phyloP scores from a whole-genome alignment of 352 stramenopile species.

The Pythium monospermum region DNA sequence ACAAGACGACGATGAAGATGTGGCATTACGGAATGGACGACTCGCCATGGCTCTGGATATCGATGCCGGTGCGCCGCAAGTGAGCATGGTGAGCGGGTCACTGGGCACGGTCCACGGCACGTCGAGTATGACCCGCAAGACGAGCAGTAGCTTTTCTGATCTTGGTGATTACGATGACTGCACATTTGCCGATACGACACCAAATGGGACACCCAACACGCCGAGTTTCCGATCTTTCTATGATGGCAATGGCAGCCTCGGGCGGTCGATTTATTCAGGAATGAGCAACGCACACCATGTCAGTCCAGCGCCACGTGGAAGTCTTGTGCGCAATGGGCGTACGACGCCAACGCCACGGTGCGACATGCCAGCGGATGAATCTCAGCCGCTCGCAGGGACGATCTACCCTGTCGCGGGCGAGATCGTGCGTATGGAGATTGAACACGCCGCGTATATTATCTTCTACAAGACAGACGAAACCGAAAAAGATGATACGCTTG shows the following conservation, averaged over 20 bases:
- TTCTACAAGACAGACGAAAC: slow-evolving; percentile 80
- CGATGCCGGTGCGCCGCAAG: slow-evolving; percentile 51
- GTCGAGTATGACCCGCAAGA: slow-evolving; percentile 62
- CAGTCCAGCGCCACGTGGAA: slow-evolving; percentile 16
- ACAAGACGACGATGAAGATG: slow-evolving; percentile 19
- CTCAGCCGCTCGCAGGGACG: slow-evolving; percentile 49
- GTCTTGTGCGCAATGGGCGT: slow-evolving; percentile 35
- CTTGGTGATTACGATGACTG: slow-evolving; percentile 84
- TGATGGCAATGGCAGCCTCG: slow-evolving; percentile 39
- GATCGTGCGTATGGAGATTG: slow-evolving; percentile 59
- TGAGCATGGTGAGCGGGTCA: slow-evolving; percentile 5
- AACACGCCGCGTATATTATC: slow-evolving; percentile 83
- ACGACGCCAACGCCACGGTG: slow-evolving; percentile 58
- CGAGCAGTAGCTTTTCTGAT: slow-evolving; percentile 85
- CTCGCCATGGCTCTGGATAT: slow-evolving; percentile 61
- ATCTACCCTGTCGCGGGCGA: slow-evolving; percentile 77
- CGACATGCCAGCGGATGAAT: slow-evolving; percentile 50
- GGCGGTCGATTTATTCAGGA: slow-evolving; percentile 33
- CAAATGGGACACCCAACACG: slow-evolving; percentile 29
- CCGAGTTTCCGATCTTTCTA: slow-evolving; percentile 76
- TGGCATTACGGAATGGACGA: slow-evolving; percentile 19
- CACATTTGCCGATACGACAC: slow-evolving; percentile 56
- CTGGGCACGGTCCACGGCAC: slow-evolving; percentile 22
- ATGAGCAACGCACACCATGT: slow-evolving; percentile 44
- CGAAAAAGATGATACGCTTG: slow-evolving; percentile 31